These are phyloP conservation scores for Zygosaccharomyces sapae DNA, from an alignment of 1,139 yeast genomes.

Conservation along the genomic window DNA sequence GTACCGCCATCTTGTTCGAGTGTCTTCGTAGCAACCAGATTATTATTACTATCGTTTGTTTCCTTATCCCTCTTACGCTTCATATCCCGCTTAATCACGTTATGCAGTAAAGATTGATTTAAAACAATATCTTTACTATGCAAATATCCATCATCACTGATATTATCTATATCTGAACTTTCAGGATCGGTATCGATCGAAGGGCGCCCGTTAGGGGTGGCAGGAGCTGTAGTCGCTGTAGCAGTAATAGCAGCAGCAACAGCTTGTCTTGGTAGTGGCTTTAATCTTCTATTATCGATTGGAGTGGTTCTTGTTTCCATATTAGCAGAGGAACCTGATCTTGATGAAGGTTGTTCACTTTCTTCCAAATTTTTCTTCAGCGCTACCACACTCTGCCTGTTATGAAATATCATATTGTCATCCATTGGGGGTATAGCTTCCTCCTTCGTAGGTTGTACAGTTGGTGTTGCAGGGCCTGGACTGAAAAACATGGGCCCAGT, in stretches of 20 bases:
- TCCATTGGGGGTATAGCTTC: conserved; percentile 20
- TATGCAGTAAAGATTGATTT: conserved; percentile 24
- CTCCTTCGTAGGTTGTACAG: conserved; percentile 24
- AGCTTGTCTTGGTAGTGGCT: background rate
- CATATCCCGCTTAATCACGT: conserved; percentile 26
- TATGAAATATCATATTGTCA: conserved; percentile 9
- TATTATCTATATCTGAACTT: conserved; percentile 13
- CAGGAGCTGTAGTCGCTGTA: conserved; percentile 8
- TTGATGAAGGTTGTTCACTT: conserved; percentile 8
- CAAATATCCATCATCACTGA: conserved; percentile 22
- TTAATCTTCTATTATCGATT: conserved; percentile 8
- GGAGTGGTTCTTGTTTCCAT: conserved; percentile 13
- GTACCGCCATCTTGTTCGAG: conserved; percentile 1
- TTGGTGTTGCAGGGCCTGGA: conserved; percentile 28
- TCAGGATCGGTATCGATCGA: conserved; percentile 9
- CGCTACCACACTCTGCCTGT: conserved; percentile 24
- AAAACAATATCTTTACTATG: conserved; percentile 28
- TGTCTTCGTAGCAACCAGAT: background rate
- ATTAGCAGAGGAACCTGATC: conserved; percentile 9
- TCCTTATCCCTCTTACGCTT: conserved; percentile 25
- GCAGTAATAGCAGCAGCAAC: background rate
- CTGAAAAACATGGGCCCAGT: conserved; percentile 12
- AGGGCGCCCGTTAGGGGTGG: background rate
- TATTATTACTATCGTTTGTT: conserved; percentile 7
- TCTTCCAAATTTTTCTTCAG: conserved; percentile 21